phyloP scores from a whole-genome alignment of 345 rosid genomes.

The Carallia brachiata region DNA sequence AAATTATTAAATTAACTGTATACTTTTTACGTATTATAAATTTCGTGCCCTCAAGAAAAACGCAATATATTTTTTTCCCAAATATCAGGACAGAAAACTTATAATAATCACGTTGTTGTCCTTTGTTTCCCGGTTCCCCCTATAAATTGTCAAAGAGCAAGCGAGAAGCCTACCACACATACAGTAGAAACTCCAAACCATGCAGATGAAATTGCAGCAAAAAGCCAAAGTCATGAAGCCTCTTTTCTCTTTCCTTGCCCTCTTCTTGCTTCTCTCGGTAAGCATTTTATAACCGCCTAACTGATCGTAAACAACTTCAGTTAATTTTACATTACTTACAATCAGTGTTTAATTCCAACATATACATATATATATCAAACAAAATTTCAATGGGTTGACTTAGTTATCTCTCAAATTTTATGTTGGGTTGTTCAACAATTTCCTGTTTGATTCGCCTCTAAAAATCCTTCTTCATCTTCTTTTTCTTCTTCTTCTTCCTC shows the following conservation, averaged over 20 bases:
- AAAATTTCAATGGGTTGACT: neutral
- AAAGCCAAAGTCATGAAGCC: constrained; percentile 29
- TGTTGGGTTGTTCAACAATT: no score
- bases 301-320: neutral
- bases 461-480: neutral
- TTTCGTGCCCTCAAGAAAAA: no score
- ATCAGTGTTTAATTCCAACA: neutral
- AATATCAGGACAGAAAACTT: neutral
- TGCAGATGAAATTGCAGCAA: neutral
- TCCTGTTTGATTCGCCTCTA: no score
- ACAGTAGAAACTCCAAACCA: neutral
- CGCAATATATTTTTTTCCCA: no score
- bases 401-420: no score
- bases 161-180: neutral
- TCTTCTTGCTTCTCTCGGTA: constrained; percentile 39
- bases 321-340: neutral
- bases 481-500: neutral
- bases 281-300: constrained; percentile 3
- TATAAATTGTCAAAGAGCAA: neutral
- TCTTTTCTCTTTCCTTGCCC: constrained; percentile 15
- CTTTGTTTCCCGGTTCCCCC: neutral
- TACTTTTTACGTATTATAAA: no score
- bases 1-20: no score
- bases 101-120: constrained; percentile 3
- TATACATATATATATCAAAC: neutral